phyloP scores from a whole-genome alignment of 768 basidiomycete genomes.

The Amanita muscaria region DNA sequence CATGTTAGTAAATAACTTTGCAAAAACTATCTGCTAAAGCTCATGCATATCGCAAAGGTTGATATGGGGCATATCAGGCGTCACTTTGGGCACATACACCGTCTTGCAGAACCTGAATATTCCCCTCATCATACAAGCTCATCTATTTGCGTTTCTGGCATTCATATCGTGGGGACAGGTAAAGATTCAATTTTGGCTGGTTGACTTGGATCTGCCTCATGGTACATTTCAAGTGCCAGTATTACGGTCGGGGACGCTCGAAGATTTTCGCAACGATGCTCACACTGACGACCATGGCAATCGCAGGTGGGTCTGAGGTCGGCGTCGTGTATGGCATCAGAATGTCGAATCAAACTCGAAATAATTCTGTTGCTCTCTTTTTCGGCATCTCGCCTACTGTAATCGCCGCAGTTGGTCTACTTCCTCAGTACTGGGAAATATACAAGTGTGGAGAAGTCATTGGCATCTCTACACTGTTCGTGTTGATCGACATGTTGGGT shows the following conservation, averaged over 20 bases:
- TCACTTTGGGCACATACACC: slow-evolving; percentile 61
- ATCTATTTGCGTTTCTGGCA: slow-evolving; percentile 51
- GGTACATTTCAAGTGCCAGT: slow-evolving; percentile 41
- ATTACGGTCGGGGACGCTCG: slow-evolving; percentile 47
- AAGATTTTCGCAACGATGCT: slow-evolving; percentile 24
- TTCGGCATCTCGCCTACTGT: slow-evolving; percentile 57
- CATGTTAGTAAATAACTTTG: slow-evolving; percentile 34
- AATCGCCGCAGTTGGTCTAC: slow-evolving; percentile 41
- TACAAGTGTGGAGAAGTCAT: slow-evolving; percentile 51
- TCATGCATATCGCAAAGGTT: slow-evolving; percentile 29
- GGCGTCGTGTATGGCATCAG: slow-evolving; percentile 51
- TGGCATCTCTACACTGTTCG: slow-evolving; percentile 65
- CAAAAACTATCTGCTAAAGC: too few species aligned
- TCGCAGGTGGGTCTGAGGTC: slow-evolving; percentile 50
- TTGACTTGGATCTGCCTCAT: slow-evolving; percentile 2
- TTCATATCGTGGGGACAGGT: slow-evolving; percentile 64
- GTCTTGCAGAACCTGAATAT: slow-evolving; percentile 60
- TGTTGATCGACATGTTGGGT: slow-evolving; percentile 61
- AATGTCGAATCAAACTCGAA: slow-evolving; percentile 28
- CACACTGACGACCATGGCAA: slow-evolving; percentile 27
- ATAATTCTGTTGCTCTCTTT: slow-evolving; percentile 31
- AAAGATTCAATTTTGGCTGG: slow-evolving; percentile 4
- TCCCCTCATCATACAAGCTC: slow-evolving; percentile 62
- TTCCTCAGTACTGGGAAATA: slow-evolving; percentile 72
- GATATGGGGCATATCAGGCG: slow-evolving; percentile 50